Base-by-base conservation (phyloP, 768 basidiomycete species). In the Russula lepida region DNA sequence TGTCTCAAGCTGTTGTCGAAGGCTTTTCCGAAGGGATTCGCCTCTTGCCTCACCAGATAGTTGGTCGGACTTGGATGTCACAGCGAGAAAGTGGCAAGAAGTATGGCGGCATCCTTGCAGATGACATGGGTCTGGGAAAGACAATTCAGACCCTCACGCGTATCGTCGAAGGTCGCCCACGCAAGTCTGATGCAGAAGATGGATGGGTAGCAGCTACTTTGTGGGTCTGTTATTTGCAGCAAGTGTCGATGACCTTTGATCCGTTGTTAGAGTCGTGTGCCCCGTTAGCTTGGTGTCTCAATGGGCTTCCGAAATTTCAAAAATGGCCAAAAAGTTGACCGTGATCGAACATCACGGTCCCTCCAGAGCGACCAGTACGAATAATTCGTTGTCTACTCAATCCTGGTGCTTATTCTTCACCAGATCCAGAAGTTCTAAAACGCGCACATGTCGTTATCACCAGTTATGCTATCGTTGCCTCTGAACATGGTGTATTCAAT, bases 141-240 rank as follows among this genome's bases (percentile, higher is more conserved):
- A 99, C 97, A 0, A 89, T 98, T 25, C 95, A 98, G 69, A 89
- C 90, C 0, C 75, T 98, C 13, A 81, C 88, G 0, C 83, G 92
- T 1, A 95, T 99, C 44, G 84, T 92, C 0, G 92, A 94, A 58
- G 89, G 91, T 0, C 79, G 82, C 4, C 82, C 89, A 8, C 81
- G 78, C 21, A 84, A 84, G 62, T 78, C 80, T 5, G 90, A 95
- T 67, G 81, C 78, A 64, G 78, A 79, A 23, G 85, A 84, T 15
- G 90, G 91, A 0, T 95, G 81, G 79, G 79, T 83, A 25, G 81
- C 79, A 3, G 74, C 82, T 1, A 92, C 89, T 0, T 75, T 92
- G 89, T 90, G 69, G 37, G 86, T 71, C 19, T 48, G 19, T 57
- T 57, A 11, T 9, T 15, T 52, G 35, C 30, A 17, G 3, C n/a